Percentiles rank a stretch among this genome's conserved stretches.
Evolutionary conservation across 1,139 yeast genomes (phyloP).

Genomic region (Yamadazyma oceani): DNA sequence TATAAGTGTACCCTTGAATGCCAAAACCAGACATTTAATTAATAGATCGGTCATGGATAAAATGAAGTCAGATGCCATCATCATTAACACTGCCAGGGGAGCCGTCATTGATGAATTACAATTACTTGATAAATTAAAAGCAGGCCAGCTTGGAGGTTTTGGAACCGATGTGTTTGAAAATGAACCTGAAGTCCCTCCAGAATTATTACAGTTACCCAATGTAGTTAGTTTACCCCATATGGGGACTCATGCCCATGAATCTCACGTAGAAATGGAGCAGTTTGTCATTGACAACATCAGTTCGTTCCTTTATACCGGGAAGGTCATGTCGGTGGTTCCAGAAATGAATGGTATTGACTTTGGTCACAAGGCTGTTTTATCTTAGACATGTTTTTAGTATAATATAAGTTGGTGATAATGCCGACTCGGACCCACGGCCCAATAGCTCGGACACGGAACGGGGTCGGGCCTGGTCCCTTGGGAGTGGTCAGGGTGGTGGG

Average conservation of each 20-base stretch:
- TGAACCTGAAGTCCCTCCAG: slow-evolving; percentile 72
- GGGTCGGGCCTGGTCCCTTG: no score
- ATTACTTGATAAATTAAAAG: slow-evolving; percentile 58
- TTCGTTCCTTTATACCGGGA: slow-evolving; percentile 52
- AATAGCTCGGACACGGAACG: no score
- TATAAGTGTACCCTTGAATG: slow-evolving; percentile 61
- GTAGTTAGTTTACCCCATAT: slow-evolving; percentile 75
- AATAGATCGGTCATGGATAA: slow-evolving; percentile 50
- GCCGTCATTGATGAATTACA: slow-evolving; percentile 70
- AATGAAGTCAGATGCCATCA: slow-evolving; percentile 64
- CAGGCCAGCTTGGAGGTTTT: slow-evolving; percentile 69
- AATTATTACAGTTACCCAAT: slow-evolving; percentile 53
- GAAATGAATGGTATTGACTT: slow-evolving; percentile 43
- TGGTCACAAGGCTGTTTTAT: slow-evolving; percentile 11
- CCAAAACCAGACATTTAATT: slow-evolving; percentile 60
- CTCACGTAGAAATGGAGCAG: slow-evolving; percentile 57
- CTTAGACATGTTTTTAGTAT: no score
- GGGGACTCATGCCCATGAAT: slow-evolving; percentile 74
- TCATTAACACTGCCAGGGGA: slow-evolving; percentile 74
- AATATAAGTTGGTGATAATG: no score
- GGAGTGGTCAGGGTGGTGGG: no score
- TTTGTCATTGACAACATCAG: slow-evolving; percentile 51
- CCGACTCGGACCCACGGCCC: no score
- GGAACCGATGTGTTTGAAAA: slow-evolving; percentile 84
- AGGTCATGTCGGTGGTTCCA: slow-evolving; percentile 65